Evolutionary conservation across 371 early-diverging fungal species (phyloP).

Genomic region (Mucor ambiguus): DNA sequence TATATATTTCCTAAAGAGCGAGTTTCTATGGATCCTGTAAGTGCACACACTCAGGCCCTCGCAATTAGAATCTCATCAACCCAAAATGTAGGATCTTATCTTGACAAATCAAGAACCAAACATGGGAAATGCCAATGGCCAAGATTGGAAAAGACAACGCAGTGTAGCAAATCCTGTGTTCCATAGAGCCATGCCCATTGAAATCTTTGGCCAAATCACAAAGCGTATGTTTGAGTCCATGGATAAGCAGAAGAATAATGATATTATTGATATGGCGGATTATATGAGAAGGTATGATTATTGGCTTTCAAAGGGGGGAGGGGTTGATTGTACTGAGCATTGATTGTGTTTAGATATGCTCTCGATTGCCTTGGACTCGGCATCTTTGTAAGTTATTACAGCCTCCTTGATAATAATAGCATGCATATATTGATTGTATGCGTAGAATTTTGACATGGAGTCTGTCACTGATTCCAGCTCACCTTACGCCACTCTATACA

Average conservation of each 20-base stretch:
- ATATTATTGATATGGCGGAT: conserved; percentile 12
- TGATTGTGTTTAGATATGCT: conserved; percentile 19
- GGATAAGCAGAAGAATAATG: conserved; percentile 8
- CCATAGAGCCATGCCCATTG: conserved; percentile 33
- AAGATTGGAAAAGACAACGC: conserved; percentile 16
- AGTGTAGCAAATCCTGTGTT: conserved; percentile 41
- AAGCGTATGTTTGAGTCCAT: conserved; percentile 22
- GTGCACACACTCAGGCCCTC: neutral
- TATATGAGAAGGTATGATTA: conserved; percentile 16
- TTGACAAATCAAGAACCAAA: conserved; percentile 18
- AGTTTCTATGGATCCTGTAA: conserved; percentile 26
- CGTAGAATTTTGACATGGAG: conserved; percentile 11
- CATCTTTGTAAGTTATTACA: conserved; percentile 12
- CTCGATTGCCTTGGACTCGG: conserved; percentile 19
- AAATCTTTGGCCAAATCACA: conserved; percentile 28
- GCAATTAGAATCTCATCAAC: neutral
- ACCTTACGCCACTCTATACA: conserved; percentile 20
- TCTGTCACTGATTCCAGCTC: conserved; percentile 14
- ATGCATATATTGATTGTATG: neutral
- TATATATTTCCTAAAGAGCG: conserved; percentile 27
- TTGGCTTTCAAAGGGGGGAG: no score
- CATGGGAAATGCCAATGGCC: conserved; percentile 12
- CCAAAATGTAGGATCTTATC: conserved; percentile 12
- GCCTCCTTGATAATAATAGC: neutral
- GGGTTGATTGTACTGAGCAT: neutral